Conservation (phyloP, 2,329 filamentous ascomycete genomes). For the Cephalotrichum gorgonifer region DNA sequence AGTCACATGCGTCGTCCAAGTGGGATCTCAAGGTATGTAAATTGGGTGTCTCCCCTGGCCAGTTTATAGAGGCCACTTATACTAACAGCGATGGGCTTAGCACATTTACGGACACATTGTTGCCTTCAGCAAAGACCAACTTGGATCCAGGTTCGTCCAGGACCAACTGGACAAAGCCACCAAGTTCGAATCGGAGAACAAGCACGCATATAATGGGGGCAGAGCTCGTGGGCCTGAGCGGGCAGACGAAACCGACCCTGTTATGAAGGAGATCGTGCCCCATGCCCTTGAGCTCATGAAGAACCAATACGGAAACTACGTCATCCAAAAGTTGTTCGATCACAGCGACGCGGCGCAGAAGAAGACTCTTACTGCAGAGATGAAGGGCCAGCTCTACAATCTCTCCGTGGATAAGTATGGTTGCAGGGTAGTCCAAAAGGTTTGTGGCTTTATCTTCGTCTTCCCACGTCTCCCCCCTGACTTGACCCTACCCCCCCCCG, state of each 20-base stretch:
- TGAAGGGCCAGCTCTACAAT: slow-evolving; percentile 74
- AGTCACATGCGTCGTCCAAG: slow-evolving; percentile 57
- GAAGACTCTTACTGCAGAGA: slow-evolving; percentile 70
- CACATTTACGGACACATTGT: slow-evolving; percentile 83
- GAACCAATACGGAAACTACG: slow-evolving; percentile 96
- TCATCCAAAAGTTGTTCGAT: slow-evolving; percentile 96
- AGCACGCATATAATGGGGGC: too few relatives aligned
- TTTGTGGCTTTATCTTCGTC: slow-evolving; percentile 21
- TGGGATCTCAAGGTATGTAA: slow-evolving; percentile 66
- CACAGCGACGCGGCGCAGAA: slow-evolving; percentile 93
- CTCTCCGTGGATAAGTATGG: slow-evolving; percentile 86
- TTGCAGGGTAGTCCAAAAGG: slow-evolving; percentile 92
- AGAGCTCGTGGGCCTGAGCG: too few relatives aligned
- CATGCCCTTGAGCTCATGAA: slow-evolving; percentile 87
- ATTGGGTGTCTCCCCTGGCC: not conserved
- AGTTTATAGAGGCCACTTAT: not conserved
- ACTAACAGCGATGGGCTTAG: slow-evolving; percentile 18
- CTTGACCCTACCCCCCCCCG: too few relatives aligned
- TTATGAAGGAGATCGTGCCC: slow-evolving; percentile 78
- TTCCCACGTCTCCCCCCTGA: not conserved
- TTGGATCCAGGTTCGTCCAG: slow-evolving; percentile 93
- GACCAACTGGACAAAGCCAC: slow-evolving; percentile 85
- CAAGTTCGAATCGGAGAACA: too few relatives aligned
- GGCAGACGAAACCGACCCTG: slow-evolving; percentile 86
- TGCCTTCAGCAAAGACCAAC: slow-evolving; percentile 92